Percentiles rank a stretch among this genome's conserved stretches.
phyloP scores from a whole-genome alignment of 371 early-diverging fungal genomes.

The Coemansia sp. region DNA sequence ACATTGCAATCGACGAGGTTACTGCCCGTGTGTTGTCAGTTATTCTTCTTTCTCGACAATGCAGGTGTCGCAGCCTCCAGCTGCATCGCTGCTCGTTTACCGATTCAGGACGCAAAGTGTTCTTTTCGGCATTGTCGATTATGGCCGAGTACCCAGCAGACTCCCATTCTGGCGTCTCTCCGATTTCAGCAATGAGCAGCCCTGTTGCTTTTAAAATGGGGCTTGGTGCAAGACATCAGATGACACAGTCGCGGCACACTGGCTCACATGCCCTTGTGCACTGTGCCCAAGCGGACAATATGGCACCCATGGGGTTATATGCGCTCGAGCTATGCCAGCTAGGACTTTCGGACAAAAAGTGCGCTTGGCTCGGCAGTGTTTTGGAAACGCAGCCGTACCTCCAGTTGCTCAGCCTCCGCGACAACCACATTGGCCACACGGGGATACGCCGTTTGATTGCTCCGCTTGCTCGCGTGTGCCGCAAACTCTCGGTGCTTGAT shows the following conservation, averaged over 20 bases:
- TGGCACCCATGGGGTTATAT: constrained; percentile 18
- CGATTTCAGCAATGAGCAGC: background rate
- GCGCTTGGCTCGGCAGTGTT: constrained; percentile 11
- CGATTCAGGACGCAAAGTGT: constrained; percentile 19
- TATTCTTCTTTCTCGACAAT: constrained; percentile 26
- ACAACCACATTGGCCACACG: constrained; percentile 18
- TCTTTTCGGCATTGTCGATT: constrained; percentile 32
- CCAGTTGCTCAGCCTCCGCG: constrained; percentile 18
- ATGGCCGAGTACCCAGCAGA: constrained; percentile 7
- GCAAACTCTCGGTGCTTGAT: constrained; percentile 10
- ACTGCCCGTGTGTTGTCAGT: constrained; percentile 25
- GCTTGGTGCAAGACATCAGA: background rate
- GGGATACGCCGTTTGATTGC: constrained; percentile 1
- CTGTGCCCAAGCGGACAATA: background rate
- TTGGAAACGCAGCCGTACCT: constrained; percentile 27
- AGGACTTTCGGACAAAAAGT: constrained; percentile 15
- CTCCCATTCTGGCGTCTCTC: background rate
- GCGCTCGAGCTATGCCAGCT: constrained; percentile 18
- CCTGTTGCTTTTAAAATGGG: background rate
- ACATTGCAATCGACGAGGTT: constrained; percentile 17
- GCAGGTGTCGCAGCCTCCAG: constrained; percentile 21
- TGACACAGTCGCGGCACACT: background rate
- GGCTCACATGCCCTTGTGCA: background rate
- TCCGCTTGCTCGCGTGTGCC: constrained; percentile 14
- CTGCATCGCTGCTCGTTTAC: constrained; percentile 31